phyloP scores from a whole-genome alignment of 768 basidiomycete species.

The Boletus rufocinnamomeus region DNA sequence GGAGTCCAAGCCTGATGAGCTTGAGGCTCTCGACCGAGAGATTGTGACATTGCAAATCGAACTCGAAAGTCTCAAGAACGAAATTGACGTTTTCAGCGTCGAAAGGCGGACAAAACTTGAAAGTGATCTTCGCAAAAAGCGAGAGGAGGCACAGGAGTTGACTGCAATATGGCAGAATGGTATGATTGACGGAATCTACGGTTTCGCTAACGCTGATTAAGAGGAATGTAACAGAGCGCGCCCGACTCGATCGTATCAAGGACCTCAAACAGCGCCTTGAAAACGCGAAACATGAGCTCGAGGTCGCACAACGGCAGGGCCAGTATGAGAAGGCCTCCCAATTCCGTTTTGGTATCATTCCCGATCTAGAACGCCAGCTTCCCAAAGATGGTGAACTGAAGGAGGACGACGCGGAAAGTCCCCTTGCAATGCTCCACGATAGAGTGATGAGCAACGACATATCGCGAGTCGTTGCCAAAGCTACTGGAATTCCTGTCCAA shows the following conservation, averaged over 20 bases:
- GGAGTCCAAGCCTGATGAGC: constrained; percentile 82
- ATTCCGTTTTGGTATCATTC: constrained; percentile 84
- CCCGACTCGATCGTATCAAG: constrained; percentile 68
- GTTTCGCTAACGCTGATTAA: not conserved
- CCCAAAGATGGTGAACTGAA: constrained; percentile 53
- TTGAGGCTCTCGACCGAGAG: constrained; percentile 80
- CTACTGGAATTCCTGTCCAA: constrained; percentile 90
- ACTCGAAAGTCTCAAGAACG: constrained; percentile 85
- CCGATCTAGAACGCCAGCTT: constrained; percentile 71
- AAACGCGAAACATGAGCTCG: constrained; percentile 81
- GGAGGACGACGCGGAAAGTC: constrained; percentile 42
- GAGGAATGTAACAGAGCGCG: constrained; percentile 51
- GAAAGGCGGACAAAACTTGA: constrained; percentile 74
- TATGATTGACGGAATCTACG: constrained; percentile 22
- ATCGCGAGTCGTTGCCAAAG: constrained; percentile 81
- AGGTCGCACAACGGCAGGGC: constrained; percentile 88
- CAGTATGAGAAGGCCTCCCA: constrained; percentile 81
- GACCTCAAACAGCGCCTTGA: constrained; percentile 74
- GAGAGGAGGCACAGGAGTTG: constrained; percentile 60
- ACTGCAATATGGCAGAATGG: constrained; percentile 74
- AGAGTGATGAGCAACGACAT: constrained; percentile 90
- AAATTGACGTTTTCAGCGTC: constrained; percentile 79
- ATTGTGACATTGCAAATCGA: constrained; percentile 90
- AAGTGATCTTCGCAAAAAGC: constrained; percentile 57
- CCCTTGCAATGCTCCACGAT: constrained; percentile 75